Evolutionary conservation across 306 rosid species (phyloP), one percentile per base, ranked within the genome.

Genomic region (Mucuna pruriens): DNA sequence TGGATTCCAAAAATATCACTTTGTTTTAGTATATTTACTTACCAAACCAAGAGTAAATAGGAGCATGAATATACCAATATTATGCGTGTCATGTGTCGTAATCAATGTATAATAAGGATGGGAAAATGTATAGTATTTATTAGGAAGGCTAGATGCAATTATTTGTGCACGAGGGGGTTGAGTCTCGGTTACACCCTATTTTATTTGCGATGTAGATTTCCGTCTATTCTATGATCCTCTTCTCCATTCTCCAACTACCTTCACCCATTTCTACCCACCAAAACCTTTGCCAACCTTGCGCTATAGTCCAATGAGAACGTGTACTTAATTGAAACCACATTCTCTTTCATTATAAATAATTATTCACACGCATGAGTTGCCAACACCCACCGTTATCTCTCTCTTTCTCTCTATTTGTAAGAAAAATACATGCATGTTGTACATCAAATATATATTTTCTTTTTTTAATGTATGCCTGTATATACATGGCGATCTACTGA

Each of bases 211-310:
- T 77, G 57, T 36, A 36, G 46, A 31, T 61, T 84, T 63, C 17
- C 67, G 2, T 23, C 16, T 40, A 76, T 82, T 82, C 74, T 57
- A 68, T 78, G 81, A 65, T 88, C 80, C 83, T 33, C 72, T n/a
- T n/a, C n/a, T n/a, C n/a, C n/a, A n/a, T n/a, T n/a, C n/a, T 80
- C 84, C 91, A 90, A 91, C 97, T 75, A 91, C 97, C 87, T 89
- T 87, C 94, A 92, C 90, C 94, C 90, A 87, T 90, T 84, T 82
- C 89, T 85, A 92, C 88, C 97, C 85, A 92, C 97, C 91, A 10
- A 86, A 80, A 49, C 75, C 73, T 76, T 25, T 62, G 71, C 49
- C 61, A 67, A 69, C 75, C 69, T 81, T 77, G 9, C 44, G 15
- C 51, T 34, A 39, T 19, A 68, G 36, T 77, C 85, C 79, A 74